These are phyloP conservation scores for Rhododendron ovatum DNA, from an alignment of 148 eudicot species.

Conservation along the genomic window DNA sequence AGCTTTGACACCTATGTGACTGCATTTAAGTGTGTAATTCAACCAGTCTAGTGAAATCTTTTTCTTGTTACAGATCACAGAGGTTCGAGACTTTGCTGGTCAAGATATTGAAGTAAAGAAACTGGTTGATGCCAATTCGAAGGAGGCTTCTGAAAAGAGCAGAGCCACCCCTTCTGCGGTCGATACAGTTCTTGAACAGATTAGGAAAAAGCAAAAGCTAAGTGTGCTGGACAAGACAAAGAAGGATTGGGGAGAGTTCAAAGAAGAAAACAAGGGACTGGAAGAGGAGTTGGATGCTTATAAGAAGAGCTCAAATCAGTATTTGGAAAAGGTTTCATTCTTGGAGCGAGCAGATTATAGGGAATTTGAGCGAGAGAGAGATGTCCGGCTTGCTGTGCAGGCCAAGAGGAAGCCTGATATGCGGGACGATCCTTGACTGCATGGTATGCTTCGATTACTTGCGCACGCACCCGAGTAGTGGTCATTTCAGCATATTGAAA, in stretches of 20 bases:
- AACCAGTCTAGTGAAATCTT: neutral
- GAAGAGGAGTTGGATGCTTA: conserved; percentile 86
- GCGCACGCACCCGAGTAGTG: neutral
- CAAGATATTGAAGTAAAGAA: conserved; percentile 73
- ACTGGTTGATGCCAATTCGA: conserved; percentile 55
- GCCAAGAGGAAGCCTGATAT: conserved; percentile 67
- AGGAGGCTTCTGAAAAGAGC: conserved; percentile 65
- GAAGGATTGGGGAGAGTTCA: conserved; percentile 96
- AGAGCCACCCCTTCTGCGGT: conserved; percentile 71
- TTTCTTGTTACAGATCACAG: conserved; percentile 55
- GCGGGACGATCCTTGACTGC: conserved; percentile 51
- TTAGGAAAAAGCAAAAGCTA: conserved; percentile 83
- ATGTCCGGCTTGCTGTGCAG: conserved; percentile 73
- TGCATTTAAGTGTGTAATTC: neutral
- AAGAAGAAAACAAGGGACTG: conserved; percentile 78
- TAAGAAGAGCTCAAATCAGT: conserved; percentile 93
- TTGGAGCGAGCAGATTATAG: conserved; percentile 79
- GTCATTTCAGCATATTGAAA: neutral
- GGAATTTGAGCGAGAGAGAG: conserved; percentile 87
- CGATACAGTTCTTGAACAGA: conserved; percentile 86
- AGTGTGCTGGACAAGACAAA: conserved; percentile 97
- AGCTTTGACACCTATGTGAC: neutral
- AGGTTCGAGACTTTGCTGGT: conserved; percentile 89
- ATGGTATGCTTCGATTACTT: neutral
- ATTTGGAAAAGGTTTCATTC: conserved; percentile 76